Percentiles rank a stretch among this genome's conserved stretches.
These are phyloP conservation scores for Ustilago esculenta DNA, from an alignment of 1,284 basidiomycete genomes.

Conservation along the genomic window DNA sequence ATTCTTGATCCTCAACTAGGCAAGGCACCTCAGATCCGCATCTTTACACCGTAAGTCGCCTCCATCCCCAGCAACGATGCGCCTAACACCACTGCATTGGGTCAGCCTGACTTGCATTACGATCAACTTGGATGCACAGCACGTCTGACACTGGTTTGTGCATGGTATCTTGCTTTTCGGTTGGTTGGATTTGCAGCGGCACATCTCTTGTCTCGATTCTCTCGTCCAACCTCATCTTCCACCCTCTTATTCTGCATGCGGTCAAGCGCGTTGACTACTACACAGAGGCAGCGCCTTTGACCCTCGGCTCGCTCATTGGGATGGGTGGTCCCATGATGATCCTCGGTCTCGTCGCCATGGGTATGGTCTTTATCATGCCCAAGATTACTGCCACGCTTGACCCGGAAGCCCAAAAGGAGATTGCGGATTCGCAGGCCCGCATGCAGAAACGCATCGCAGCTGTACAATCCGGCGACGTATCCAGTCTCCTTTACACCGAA, in stretches of 20 bases:
- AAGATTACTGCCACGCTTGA: constrained; percentile 45
- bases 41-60: constrained; percentile 39
- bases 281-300: constrained; percentile 42
- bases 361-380: constrained; percentile 35
- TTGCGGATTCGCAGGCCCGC: constrained; percentile 38
- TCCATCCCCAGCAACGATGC: neutral
- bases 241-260: constrained; percentile 43
- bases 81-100: too few relatives aligned
- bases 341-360: constrained; percentile 38
- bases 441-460: constrained; percentile 52
- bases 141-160: too few relatives aligned
- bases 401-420: constrained; percentile 48
- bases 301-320: constrained; percentile 34
- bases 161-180: too few relatives aligned
- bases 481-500: constrained; percentile 38
- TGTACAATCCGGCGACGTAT: constrained; percentile 48
- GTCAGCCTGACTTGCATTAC: too few relatives aligned
- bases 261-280: constrained; percentile 40
- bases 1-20: constrained; percentile 15
- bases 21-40: constrained; percentile 41
- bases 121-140: too few relatives aligned
- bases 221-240: constrained; percentile 29
- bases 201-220: constrained; percentile 34
- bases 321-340: constrained; percentile 50
- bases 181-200: constrained; percentile 29